These are phyloP conservation scores for Suillus tomentosus DNA, from an alignment of 768 basidiomycete genomes.

Conservation along the genomic window DNA sequence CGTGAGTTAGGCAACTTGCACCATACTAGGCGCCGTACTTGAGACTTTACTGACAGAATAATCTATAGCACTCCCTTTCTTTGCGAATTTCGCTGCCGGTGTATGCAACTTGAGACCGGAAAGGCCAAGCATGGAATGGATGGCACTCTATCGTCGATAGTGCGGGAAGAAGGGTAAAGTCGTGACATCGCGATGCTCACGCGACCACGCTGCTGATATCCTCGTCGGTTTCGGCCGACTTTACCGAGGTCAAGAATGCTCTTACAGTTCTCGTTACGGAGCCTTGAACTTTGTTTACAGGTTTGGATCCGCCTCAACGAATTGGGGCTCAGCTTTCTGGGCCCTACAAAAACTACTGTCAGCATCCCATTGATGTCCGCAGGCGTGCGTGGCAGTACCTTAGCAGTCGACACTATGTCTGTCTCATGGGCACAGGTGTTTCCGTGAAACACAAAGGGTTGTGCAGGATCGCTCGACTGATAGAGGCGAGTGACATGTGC, in stretches of 20 bases:
- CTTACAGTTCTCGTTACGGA: background rate
- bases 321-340: too few species aligned
- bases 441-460: too few species aligned
- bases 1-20: constrained; percentile 22
- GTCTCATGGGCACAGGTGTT: too few species aligned
- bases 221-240: constrained; percentile 67
- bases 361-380: too few species aligned
- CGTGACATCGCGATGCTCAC: constrained; percentile 14
- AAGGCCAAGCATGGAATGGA: constrained; percentile 76
- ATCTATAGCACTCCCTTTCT: constrained; percentile 72
- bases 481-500: too few species aligned
- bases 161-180: constrained; percentile 87
- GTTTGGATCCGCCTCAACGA: constrained; percentile 93
- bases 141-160: constrained; percentile 79
- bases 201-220: constrained; percentile 18
- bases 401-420: too few species aligned
- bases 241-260: constrained; percentile 68
- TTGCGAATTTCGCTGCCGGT: constrained; percentile 91
- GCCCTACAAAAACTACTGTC: too few species aligned
- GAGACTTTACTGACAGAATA: constrained; percentile 12
- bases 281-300: constrained; percentile 34
- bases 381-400: too few species aligned
- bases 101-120: constrained; percentile 95
- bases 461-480: too few species aligned
- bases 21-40: constrained; percentile 2